phyloP scores from a whole-genome alignment of 805 yeast genomes.

The Priceomyces melissophilus region DNA sequence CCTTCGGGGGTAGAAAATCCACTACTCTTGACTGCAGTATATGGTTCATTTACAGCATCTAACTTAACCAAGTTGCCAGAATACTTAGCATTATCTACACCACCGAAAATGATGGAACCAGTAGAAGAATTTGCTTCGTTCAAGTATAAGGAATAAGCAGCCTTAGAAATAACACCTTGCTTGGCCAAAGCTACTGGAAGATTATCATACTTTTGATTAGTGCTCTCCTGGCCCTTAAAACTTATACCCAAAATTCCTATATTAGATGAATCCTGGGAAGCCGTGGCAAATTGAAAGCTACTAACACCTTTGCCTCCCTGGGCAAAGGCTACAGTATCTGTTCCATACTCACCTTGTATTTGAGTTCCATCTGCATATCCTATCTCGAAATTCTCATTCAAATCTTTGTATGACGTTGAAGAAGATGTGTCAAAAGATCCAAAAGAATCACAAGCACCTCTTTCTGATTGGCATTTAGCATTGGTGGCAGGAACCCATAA shows the following conservation, averaged over 20 bases:
- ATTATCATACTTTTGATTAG: constrained; percentile 21
- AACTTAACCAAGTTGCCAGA: constrained; percentile 17
- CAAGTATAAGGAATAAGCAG: constrained; percentile 37
- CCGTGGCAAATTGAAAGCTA: constrained; percentile 69
- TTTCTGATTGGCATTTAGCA: constrained; percentile 18
- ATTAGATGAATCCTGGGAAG: constrained; percentile 57
- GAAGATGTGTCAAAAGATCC: constrained; percentile 36
- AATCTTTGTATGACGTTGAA: constrained; percentile 30
- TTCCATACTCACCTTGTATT: constrained; percentile 67
- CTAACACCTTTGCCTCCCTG: constrained; percentile 48
- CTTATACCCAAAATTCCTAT: constrained; percentile 78
- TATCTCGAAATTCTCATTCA: constrained; percentile 37
- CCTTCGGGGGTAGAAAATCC: constrained; percentile 1
- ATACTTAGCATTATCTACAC: constrained; percentile 24
- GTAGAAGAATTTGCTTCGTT: constrained; percentile 14
- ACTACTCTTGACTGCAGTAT: background rate
- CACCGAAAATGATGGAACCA: constrained; percentile 29
- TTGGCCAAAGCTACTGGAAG: constrained; percentile 31
- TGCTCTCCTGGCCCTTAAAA: constrained; percentile 38
- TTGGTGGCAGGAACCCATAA: constrained; percentile 28
- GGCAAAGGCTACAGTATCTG: constrained; percentile 49
- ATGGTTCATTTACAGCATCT: constrained; percentile 13
- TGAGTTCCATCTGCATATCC: constrained; percentile 47
- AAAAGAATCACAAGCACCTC: constrained; percentile 36
- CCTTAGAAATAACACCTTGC: constrained; percentile 31